Base-by-base conservation (phyloP, 139 green algal species). In the Micromonas pusilla region DNA sequence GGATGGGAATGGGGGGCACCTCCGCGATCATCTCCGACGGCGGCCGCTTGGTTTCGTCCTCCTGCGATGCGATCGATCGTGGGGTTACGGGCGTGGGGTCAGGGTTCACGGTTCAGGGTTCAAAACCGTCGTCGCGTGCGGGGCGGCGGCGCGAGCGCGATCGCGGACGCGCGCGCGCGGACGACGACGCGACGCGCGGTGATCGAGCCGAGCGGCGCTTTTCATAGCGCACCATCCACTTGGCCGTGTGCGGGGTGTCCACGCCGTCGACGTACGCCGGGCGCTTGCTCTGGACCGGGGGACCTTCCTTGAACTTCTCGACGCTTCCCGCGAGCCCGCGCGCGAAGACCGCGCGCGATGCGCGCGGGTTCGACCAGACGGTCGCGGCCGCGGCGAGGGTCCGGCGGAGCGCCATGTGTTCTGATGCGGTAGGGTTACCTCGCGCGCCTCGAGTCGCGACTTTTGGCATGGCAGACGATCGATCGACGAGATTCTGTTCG, bases 221-320 rank as follows among this genome's bases (percentile, higher is more conserved):
- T n/a, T n/a, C n/a, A n/a, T n/a, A n/a, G n/a, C n/a, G 53, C 1
- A 62, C 68, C 37, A 75, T 19, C 68, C 68, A 75, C 38, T 75
- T 75, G 20, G 23, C 38, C 37, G 68, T 75, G 36, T 75, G 68
- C 1, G 37, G 20, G 9, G 33, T 39, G 30, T 75, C 68, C 37
- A n/a, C n/a, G n/a, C 5, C 1, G 1, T 30, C 23, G 0, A 38
- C 1, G 26, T 75, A 53, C 36, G 26, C 36, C 19, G 68, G 68
- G 2, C 68, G 68, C 38, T 75, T 75, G 19, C 19, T 38, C 38
- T 75, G 68, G 1, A 75, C 37, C 37, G 68, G 68, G 1, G 13
- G 62, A 6, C 45, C 45, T 16, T 57, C 45, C 45, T 16, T 57
- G 45, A 57, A 57, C 45, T 16, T 57, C 45, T 57, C 45, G 9